Percentiles rank a stretch among this genome's conserved stretches.
Conservation (phyloP, 1,139 yeast species). For the Geotrichum histeridarum region DNA sequence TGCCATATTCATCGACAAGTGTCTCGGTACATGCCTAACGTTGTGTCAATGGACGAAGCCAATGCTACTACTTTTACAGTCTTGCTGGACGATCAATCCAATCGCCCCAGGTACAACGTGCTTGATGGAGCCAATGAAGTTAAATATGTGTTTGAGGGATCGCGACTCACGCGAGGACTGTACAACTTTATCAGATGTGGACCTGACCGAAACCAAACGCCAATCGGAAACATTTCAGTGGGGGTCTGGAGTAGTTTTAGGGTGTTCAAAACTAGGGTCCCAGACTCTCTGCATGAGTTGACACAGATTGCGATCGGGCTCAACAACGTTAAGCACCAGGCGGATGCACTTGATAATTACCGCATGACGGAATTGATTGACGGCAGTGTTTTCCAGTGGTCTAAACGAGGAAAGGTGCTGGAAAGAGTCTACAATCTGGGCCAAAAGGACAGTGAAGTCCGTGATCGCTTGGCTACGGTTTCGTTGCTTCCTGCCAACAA, state of each 20-base stretch:
- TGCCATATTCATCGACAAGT: constrained; percentile 56
- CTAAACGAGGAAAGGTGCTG: constrained; percentile 52
- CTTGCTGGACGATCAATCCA: constrained; percentile 53
- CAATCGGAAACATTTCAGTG: constrained; percentile 55
- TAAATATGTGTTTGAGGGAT: constrained; percentile 5
- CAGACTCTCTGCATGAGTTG: constrained; percentile 23
- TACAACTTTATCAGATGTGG: constrained; percentile 9
- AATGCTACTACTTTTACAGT: constrained; percentile 42
- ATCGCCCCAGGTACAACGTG: constrained; percentile 53
- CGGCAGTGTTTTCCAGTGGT: constrained; percentile 61
- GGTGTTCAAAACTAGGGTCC: constrained; percentile 45
- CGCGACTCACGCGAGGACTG: constrained; percentile 8
- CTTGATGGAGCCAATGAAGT: constrained; percentile 42
- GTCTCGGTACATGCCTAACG: constrained; percentile 52
- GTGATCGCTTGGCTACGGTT: constrained; percentile 44
- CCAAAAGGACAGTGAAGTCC: constrained; percentile 56
- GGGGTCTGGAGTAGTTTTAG: constrained; percentile 56
- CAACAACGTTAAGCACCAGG: constrained; percentile 55
- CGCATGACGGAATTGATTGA: constrained; percentile 55
- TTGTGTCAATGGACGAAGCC: constrained; percentile 43
- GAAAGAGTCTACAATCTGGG: constrained; percentile 55
- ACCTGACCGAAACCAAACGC: constrained; percentile 41
- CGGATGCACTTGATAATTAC: constrained; percentile 58
- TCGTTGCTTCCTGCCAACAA: constrained; percentile 35
- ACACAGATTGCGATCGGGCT: constrained; percentile 51